Conservation (phyloP, 164 flowering plant genomes). For the Tetrastigma voinierianum region DNA sequence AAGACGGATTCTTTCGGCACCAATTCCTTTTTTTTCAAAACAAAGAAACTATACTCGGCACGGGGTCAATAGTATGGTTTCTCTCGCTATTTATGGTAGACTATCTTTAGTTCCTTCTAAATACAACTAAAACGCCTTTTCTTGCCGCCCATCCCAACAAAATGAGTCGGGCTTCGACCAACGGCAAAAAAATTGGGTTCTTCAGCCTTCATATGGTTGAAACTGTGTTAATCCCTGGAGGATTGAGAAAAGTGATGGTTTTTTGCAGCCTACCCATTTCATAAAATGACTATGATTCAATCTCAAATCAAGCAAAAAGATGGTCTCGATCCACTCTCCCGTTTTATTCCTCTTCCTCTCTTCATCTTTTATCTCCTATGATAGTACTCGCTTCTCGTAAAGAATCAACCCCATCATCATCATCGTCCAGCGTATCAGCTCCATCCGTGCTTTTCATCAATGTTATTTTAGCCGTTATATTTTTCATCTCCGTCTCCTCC, state of each 20-base stretch:
- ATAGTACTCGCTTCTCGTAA: constrained; percentile 25
- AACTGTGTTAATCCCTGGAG: neutral
- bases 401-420: constrained; percentile 24
- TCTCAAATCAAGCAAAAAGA: constrained; percentile 17
- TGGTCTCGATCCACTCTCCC: constrained; percentile 9
- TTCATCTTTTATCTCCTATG: constrained; percentile 21
- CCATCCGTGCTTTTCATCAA: constrained; percentile 49
- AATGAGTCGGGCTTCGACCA: constrained; percentile 20
- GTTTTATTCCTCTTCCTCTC: constrained; percentile 12
- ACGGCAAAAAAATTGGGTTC: constrained; percentile 6
- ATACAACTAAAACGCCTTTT: constrained; percentile 1
- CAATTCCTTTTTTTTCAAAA: neutral
- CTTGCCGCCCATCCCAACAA: constrained; percentile 11
- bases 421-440: constrained; percentile 38
- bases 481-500: constrained; percentile 57
- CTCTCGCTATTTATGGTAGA: neutral
- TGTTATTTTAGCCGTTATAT: constrained; percentile 46
- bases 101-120: constrained; percentile 10
- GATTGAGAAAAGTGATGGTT: constrained; percentile 9
- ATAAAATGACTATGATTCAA: constrained; percentile 22
- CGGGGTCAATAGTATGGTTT: constrained; percentile 9
- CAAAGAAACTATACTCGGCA: neutral
- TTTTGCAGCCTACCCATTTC: constrained; percentile 11
- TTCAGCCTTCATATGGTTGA: neutral
- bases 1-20: neutral